Evolutionary conservation across 345 rosid genomes (phyloP).

Genomic region (Eucalyptus marginata): DNA sequence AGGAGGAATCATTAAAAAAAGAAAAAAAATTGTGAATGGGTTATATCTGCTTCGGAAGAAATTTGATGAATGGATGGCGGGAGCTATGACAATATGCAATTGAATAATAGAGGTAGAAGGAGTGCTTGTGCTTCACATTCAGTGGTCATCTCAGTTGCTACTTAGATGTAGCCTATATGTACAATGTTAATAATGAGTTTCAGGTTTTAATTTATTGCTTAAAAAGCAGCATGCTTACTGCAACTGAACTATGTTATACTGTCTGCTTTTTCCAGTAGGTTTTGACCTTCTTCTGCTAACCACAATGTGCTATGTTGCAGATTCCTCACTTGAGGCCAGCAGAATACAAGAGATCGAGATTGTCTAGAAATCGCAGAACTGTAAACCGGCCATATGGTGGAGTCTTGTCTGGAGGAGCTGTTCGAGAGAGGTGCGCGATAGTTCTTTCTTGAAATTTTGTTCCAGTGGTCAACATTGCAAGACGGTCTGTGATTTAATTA

Average conservation of each 20-base stretch:
- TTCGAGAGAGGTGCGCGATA: constrained; percentile 48
- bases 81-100: neutral
- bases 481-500: neutral
- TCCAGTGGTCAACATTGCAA: neutral
- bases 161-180: neutral
- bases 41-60: neutral
- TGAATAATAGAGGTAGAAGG: neutral
- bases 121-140: neutral
- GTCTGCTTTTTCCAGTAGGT: neutral
- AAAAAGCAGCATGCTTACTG: neutral
- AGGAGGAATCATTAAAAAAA: neutral
- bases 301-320: constrained; percentile 7
- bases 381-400: constrained; percentile 1
- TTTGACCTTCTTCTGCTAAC: neutral
- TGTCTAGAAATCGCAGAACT: neutral
- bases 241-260: neutral
- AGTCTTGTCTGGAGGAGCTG: constrained; percentile 38
- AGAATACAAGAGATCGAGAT: neutral
- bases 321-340: constrained; percentile 36
- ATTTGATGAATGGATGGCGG: neutral
- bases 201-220: neutral
- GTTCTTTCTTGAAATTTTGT: neutral
- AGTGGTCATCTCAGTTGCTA: neutral
- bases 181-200: neutral
- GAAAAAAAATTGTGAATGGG: neutral